Conservation (phyloP, 495 filamentous ascomycete species). For the Xylaria curta region DNA sequence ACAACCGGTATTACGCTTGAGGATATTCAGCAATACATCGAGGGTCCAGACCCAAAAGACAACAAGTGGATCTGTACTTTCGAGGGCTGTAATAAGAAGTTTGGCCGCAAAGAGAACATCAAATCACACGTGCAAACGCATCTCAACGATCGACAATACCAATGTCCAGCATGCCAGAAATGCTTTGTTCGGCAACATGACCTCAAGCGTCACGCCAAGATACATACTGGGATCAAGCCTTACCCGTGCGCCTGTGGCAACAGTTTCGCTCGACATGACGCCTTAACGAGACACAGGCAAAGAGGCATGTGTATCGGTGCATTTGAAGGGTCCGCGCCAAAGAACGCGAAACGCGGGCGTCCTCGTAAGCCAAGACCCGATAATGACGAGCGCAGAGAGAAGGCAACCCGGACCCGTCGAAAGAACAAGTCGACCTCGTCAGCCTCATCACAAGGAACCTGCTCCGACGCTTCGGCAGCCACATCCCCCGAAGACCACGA, state of each 20-base stretch:
- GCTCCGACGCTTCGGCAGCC: conserved; percentile 54
- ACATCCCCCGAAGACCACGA: conserved; percentile 53
- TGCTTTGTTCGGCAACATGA: conserved; percentile 97
- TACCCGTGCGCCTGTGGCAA: conserved; percentile 91
- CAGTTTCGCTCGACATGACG: conserved; percentile 91
- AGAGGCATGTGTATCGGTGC: conserved; percentile 93
- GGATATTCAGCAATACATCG: conserved; percentile 84
- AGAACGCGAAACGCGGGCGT: conserved; percentile 57
- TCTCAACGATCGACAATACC: conserved; percentile 91
- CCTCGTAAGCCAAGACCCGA: conserved; percentile 55
- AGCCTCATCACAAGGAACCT: conserved; percentile 54
- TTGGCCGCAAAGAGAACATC: conserved; percentile 95
- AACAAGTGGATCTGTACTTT: conserved; percentile 89
- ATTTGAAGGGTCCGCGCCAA: conserved; percentile 79
- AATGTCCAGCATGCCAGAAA: conserved; percentile 86
- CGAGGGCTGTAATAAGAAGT: conserved; percentile 79
- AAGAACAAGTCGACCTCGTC: conserved; percentile 59
- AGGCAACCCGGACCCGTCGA: conserved; percentile 61
- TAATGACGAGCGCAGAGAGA: conserved; percentile 70
- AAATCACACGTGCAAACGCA: conserved; percentile 98
- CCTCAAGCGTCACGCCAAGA: conserved; percentile 94
- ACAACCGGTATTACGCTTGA: conserved; percentile 83
- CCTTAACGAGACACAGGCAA: conserved; percentile 90
- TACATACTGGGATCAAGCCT: conserved; percentile 91
- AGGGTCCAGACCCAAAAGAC: conserved; percentile 73